These are phyloP conservation scores for Zizania latifolia DNA, from an alignment of 176 grass and related monocot genomes.

Conservation along the genomic window DNA sequence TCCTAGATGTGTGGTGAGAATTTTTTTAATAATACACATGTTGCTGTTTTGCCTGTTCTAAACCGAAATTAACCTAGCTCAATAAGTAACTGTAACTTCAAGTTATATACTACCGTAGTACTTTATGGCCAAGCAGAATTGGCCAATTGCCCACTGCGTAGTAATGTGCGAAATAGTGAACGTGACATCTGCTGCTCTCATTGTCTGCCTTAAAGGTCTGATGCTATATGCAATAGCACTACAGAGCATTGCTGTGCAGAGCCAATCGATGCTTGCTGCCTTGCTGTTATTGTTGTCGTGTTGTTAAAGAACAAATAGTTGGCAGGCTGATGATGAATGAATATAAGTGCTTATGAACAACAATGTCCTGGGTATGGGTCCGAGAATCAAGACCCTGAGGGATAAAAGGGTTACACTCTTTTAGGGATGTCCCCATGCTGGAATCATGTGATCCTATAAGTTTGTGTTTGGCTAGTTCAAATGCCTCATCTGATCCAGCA, in stretches of 20 bases:
- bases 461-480: conserved; percentile 2
- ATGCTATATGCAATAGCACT: neutral
- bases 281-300: neutral
- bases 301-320: neutral
- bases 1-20: neutral
- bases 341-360: neutral
- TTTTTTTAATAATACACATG: neutral
- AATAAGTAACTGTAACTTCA: neutral
- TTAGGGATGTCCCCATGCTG: neutral
- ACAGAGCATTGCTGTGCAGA: neutral
- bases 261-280: neutral
- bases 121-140: neutral
- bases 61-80: neutral
- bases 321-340: neutral
- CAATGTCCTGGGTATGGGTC: neutral
- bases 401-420: neutral
- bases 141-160: neutral
- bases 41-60: neutral
- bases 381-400: neutral
- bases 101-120: neutral
- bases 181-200: neutral
- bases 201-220: neutral
- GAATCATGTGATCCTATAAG: neutral
- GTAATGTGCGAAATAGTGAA: neutral
- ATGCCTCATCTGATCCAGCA: neutral